phyloP scores from a whole-genome alignment of 495 filamentous ascomycete species.

The Saxophila tyrrhenica region DNA sequence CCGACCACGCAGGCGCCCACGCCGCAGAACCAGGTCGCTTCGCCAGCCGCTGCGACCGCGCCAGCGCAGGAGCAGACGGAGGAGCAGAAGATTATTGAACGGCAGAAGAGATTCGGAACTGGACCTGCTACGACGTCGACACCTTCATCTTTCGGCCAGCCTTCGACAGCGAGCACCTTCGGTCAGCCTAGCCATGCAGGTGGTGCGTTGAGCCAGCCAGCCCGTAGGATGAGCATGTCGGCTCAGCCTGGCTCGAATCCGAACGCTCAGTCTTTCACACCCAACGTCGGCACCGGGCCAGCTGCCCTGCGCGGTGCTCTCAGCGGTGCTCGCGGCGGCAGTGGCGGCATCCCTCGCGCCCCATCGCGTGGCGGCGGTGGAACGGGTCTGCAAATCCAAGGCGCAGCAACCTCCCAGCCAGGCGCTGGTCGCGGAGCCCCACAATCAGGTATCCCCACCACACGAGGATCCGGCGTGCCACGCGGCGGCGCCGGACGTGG shows the following conservation, averaged over 20 bases:
- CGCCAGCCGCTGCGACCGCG: neutral
- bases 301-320: conserved; percentile 21
- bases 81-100: conserved; percentile 6
- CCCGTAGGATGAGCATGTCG: conserved; percentile 3
- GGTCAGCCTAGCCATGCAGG: conserved; percentile 12
- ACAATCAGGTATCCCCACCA: conserved; percentile 6
- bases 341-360: conserved; percentile 1
- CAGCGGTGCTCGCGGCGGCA: neutral
- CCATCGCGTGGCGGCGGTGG: neutral
- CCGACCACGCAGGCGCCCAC: conserved; percentile 6
- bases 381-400: neutral
- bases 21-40: no score
- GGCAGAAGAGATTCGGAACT: conserved; percentile 14
- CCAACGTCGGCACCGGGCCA: conserved; percentile 23
- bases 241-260: conserved; percentile 7
- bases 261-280: conserved; percentile 10
- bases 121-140: neutral
- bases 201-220: conserved; percentile 3
- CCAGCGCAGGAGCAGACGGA: conserved; percentile 7
- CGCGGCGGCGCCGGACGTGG: neutral
- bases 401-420: neutral
- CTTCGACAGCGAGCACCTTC: conserved; percentile 6
- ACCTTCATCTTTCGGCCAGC: conserved; percentile 5
- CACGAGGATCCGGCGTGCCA: neutral
- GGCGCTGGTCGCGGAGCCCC: neutral